phyloP scores from a whole-genome alignment of 2,329 filamentous ascomycete genomes.

The Furcasterigmium sp. region DNA sequence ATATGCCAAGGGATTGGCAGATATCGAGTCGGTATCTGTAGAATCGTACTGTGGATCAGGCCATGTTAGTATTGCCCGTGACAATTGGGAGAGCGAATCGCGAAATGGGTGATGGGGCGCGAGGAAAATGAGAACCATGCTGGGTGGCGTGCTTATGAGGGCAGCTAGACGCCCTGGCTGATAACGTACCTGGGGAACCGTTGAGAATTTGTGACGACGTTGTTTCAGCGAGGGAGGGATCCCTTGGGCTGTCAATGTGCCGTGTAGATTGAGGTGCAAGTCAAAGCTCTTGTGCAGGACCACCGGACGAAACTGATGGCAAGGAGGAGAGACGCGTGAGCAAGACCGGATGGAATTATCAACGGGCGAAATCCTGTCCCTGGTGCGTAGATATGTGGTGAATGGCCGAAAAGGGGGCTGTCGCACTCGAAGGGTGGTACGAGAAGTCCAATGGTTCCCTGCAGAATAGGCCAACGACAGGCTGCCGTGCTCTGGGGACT shows the following conservation, averaged over 20 bases:
- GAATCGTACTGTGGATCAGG: too few species aligned
- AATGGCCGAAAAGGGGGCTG: not conserved
- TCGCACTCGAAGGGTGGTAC: constrained; percentile 8
- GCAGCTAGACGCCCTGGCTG: too few species aligned
- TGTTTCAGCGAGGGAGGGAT: not conserved
- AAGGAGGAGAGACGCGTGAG: not conserved
- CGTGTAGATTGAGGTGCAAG: not conserved
- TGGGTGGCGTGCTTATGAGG: too few species aligned
- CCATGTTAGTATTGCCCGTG: too few species aligned
- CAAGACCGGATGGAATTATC: not conserved
- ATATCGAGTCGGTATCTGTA: too few species aligned
- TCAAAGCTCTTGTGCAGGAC: not conserved
- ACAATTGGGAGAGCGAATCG: too few species aligned
- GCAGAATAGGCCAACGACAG: constrained; percentile 19
- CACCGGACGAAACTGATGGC: not conserved
- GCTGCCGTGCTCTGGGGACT: constrained; percentile 7
- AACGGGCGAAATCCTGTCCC: not conserved
- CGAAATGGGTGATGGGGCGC: too few species aligned
- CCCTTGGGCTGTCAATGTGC: not conserved
- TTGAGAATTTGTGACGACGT: not conserved
- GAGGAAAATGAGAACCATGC: too few species aligned
- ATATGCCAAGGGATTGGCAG: too few species aligned
- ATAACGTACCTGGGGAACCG: not conserved
- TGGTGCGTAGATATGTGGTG: not conserved
- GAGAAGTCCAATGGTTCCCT: constrained; percentile 18